A percentile compares a stretch with the other conserved stretches of the same genome.
Conservation (phyloP, 495 filamentous ascomycete genomes). For the Neurospora sp. region DNA sequence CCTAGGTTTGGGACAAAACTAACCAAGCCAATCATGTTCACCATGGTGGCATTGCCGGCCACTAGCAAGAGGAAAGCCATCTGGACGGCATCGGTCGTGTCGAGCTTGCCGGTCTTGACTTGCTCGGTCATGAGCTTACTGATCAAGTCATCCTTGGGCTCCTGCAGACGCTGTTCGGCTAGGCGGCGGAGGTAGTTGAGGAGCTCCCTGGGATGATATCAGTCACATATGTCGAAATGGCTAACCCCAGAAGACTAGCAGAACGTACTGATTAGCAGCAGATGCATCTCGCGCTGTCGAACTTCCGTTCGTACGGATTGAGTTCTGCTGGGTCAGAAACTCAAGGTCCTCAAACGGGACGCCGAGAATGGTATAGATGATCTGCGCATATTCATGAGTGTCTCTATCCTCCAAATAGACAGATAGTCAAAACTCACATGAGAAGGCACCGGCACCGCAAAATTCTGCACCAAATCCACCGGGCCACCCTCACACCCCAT, state of each 20-base stretch:
- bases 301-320: conserved; percentile 35
- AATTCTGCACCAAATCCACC: conserved; percentile 33
- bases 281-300: conserved; percentile 31
- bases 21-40: conserved; percentile 37
- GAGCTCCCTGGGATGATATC: conserved; percentile 16
- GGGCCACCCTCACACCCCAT: conserved; percentile 20
- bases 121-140: conserved; percentile 32
- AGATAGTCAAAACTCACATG: conserved; percentile 17
- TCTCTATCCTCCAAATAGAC: too few relatives aligned
- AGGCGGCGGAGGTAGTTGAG: conserved; percentile 29
- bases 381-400: conserved; percentile 13
- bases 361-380: conserved; percentile 39
- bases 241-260: too few relatives aligned
- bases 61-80: conserved; percentile 38
- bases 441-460: conserved; percentile 34
- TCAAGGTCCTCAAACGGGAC: conserved; percentile 37
- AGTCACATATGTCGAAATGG: too few relatives aligned
- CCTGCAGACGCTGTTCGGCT: conserved; percentile 24
- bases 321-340: conserved; percentile 30
- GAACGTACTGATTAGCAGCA: conserved; percentile 22
- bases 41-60: conserved; percentile 40
- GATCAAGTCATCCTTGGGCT: conserved; percentile 33
- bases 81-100: conserved; percentile 28
- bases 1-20: background rate
- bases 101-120: conserved; percentile 26